Evolutionary conservation across 371 early-diverging fungal genomes (phyloP).

Genomic region (Syncephalastrum sp.): DNA sequence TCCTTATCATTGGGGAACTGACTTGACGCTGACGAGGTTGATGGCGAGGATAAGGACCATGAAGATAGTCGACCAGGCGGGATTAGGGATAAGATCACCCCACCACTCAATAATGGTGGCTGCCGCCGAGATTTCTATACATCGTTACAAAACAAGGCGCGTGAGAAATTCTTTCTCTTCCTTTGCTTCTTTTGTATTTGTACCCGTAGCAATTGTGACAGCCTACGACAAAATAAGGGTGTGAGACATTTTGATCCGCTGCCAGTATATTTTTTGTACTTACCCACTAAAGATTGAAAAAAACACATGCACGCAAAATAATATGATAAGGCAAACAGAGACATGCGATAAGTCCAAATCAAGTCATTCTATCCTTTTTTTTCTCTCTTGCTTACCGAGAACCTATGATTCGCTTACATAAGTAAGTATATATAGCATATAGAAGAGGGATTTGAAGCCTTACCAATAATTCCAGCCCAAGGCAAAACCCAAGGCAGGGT

Average conservation of each 20-base stretch:
- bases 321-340: too few species aligned
- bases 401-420: slow-evolving; percentile 16
- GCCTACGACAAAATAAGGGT: slow-evolving; percentile 12
- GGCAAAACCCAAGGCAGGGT: slow-evolving; percentile 81
- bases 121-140: slow-evolving; percentile 80
- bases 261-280: slow-evolving; percentile 12
- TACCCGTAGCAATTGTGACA: slow-evolving; percentile 40
- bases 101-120: slow-evolving; percentile 79
- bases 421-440: too few species aligned
- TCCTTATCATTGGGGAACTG: background rate
- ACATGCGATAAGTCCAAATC: background rate
- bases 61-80: slow-evolving; percentile 64
- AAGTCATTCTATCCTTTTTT: background rate
- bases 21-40: slow-evolving; percentile 60
- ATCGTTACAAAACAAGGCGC: slow-evolving; percentile 35
- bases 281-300: slow-evolving; percentile 25
- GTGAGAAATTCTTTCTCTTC: background rate
- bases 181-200: background rate
- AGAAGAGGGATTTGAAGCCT: slow-evolving; percentile 9
- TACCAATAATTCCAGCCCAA: slow-evolving; percentile 64
- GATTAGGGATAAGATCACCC: slow-evolving; percentile 54
- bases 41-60: slow-evolving; percentile 53
- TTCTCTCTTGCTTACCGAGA: slow-evolving; percentile 29
- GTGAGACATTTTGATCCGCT: background rate
- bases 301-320: background rate